Evolutionary conservation across 257 asterid genomes (phyloP).

Genomic region (Pogostemon cablin): DNA sequence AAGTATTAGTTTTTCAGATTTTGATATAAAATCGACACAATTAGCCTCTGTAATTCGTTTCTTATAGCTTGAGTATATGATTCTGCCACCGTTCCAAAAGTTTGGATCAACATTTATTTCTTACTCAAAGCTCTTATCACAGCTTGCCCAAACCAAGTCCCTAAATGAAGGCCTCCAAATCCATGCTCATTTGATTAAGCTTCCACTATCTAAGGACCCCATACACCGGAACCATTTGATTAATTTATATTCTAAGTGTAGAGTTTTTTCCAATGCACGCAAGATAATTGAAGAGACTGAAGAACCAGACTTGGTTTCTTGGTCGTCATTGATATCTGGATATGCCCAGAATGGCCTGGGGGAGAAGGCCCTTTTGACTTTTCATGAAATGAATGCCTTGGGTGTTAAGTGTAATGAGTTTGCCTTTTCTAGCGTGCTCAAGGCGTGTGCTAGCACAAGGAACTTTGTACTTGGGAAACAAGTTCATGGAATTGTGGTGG

Average conservation of each 20-base stretch:
- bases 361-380: conserved; percentile 58
- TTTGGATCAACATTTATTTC: conserved; percentile 40
- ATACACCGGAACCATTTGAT: conserved; percentile 58
- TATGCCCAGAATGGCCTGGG: conserved; percentile 64
- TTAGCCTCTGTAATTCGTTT: conserved; percentile 5
- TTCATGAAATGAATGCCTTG: conserved; percentile 56
- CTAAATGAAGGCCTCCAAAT: conserved; percentile 56
- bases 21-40: neutral
- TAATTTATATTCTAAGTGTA: conserved; percentile 60
- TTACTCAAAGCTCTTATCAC: conserved; percentile 57
- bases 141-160: conserved; percentile 51
- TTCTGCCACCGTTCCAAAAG: conserved; percentile 30
- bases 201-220: conserved; percentile 42
- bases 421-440: conserved; percentile 75
- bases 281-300: conserved; percentile 60
- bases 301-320: conserved; percentile 68
- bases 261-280: conserved; percentile 50
- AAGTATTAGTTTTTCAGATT: neutral
- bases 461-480: conserved; percentile 55
- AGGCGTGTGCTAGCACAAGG: conserved; percentile 57
- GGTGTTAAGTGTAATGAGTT: conserved; percentile 65
- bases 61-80: conserved; percentile 38
- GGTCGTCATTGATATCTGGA: conserved; percentile 84
- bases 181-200: conserved; percentile 61
- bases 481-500: conserved; percentile 63